Evolutionary conservation across 441 rosid species (phyloP), one percentile per base, ranked within the genome.

Genomic region (Melastoma candidum): DNA sequence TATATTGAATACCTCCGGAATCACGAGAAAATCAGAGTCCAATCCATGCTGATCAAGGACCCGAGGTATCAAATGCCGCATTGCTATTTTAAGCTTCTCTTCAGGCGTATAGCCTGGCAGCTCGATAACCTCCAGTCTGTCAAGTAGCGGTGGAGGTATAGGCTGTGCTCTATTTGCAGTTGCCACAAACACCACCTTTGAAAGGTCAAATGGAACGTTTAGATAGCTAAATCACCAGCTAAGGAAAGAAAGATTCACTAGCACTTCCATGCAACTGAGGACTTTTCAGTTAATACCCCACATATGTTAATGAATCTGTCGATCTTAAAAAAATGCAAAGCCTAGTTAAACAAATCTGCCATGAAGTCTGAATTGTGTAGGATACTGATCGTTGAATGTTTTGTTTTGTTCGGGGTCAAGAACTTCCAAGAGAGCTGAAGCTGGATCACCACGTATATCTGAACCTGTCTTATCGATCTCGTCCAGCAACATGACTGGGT

Each of bases 381-480:
- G 97, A 94, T 94, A 94, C 96, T 94, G 99, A 66, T 94, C 99
- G 63, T 79, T 89, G 68, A 94, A 94, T 57, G 94, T 56, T 71
- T 74, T 80, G 68, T 94, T 94, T 80, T 94, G 99, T 71, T 94
- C 97, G 41, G 96, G 92, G 71, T 93, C 99, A 75, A 94, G 95
- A 72, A 94, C 99, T 79, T 94, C 99, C 61, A 94, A 77, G 60
- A 94, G 77, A 69, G 99, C 99, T 4, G 97, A 87, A 64, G 99
- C 97, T 50, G 99, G 97, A 79, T 94, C 99, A 50, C 97, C 99
- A 50, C 97, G 93, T 26, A 87, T 83, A 77, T 94, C 97, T 39
- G 97, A 94, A 60, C 99, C 96, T 1, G 99, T 89, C 74, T 94
- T 94, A 85, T 94, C 99, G 72, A 94, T 82, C 79, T 94, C 99